phyloP scores from a whole-genome alignment of 306 rosid species.

The Pueraria montana region DNA sequence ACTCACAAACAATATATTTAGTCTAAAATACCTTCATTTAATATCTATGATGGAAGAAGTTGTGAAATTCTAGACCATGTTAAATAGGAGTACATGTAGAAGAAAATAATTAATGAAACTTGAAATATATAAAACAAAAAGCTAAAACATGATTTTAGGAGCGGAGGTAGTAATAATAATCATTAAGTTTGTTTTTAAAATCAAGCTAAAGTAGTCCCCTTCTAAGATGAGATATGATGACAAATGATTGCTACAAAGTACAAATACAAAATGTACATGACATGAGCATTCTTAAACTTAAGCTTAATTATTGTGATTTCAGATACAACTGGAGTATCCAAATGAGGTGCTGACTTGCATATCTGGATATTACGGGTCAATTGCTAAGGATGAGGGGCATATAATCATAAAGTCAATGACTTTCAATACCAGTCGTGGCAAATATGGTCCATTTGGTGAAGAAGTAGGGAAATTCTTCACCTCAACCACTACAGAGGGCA shows the following conservation, averaged over 20 bases:
- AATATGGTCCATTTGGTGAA: conserved; percentile 92
- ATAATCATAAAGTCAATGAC: conserved; percentile 77
- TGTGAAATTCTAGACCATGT: no score
- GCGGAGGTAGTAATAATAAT: no score
- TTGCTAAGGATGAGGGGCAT: conserved; percentile 59
- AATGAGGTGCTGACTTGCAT: conserved; percentile 80
- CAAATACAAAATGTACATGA: neutral
- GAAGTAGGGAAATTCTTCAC: conserved; percentile 90
- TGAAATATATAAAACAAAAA: no score
- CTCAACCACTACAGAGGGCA: conserved; percentile 87
- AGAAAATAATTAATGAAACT: no score
- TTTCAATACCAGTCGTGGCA: conserved; percentile 83
- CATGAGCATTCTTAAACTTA: conserved; percentile 1
- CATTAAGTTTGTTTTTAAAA: no score
- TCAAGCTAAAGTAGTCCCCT: neutral
- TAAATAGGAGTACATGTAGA: no score
- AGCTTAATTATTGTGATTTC: conserved; percentile 39
- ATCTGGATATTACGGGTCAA: conserved; percentile 78
- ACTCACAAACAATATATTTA: no score
- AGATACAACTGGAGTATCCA: conserved; percentile 88
- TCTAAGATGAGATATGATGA: neutral
- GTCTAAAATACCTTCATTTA: no score
- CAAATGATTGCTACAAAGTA: neutral
- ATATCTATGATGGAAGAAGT: no score
- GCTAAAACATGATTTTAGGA: no score